Evolutionary conservation across 306 rosid genomes (phyloP).

Genomic region (Abrus pulchellus): DNA sequence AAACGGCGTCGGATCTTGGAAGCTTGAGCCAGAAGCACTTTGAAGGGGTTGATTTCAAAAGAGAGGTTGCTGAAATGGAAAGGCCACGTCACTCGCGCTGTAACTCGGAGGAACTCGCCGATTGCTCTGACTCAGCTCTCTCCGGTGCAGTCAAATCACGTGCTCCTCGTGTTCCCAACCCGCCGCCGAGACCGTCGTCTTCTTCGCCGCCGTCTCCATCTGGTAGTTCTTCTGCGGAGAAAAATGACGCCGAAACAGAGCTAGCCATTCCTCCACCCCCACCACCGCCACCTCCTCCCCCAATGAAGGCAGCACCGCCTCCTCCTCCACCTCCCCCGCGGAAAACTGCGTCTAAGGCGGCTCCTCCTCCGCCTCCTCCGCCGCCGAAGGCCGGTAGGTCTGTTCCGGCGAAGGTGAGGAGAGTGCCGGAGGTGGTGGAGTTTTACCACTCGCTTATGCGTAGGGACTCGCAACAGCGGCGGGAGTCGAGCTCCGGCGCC

Average conservation of each 20-base stretch:
- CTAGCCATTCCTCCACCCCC: conserved; percentile 50
- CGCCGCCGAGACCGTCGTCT: conserved; percentile 81
- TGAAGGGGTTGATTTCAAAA: conserved; percentile 65
- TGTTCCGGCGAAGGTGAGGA: conserved; percentile 74
- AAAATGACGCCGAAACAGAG: conserved; percentile 45
- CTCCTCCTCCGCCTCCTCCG: conserved; percentile 84
- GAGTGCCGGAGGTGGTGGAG: conserved; percentile 97
- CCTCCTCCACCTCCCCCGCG: conserved; percentile 55
- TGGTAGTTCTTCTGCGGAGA: conserved; percentile 25
- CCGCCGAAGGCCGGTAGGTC: conserved; percentile 62
- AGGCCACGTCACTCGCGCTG: conserved; percentile 69
- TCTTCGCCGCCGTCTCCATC: conserved; percentile 51
- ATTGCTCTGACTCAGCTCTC: conserved; percentile 60
- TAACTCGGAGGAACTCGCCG: conserved; percentile 86
- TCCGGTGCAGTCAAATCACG: conserved; percentile 68
- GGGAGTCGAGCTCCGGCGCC: conserved; percentile 60
- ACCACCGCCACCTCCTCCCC: conserved; percentile 45
- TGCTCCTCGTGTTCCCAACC: conserved; percentile 89
- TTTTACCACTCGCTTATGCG: conserved; percentile 96
- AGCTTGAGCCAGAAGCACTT: conserved; percentile 47
- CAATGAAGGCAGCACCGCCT: conserved; percentile 36
- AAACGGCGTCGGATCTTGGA: conserved; percentile 52
- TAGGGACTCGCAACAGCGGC: conserved; percentile 75
- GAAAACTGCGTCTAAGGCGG: conserved; percentile 44
- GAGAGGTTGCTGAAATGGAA: conserved; percentile 64